phyloP scores from a whole-genome alignment of 495 filamentous ascomycete genomes.

The Ascodesmis nigricans region DNA sequence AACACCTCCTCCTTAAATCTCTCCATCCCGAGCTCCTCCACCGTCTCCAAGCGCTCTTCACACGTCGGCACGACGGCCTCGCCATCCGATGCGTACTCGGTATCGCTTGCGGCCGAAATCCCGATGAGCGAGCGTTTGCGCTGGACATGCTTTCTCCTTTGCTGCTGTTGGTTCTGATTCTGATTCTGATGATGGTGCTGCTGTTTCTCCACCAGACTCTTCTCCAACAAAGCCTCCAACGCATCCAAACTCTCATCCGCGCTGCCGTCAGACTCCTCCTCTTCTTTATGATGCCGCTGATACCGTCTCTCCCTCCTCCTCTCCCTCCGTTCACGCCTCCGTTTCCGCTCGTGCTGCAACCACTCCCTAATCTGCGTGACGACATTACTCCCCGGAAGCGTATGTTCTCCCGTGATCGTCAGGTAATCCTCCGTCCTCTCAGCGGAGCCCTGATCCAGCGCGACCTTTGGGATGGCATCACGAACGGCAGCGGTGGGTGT shows the following conservation, averaged over 20 bases:
- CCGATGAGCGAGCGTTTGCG: neutral
- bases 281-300: neutral
- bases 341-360: constrained; percentile 1
- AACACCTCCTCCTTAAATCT: constrained; percentile 78
- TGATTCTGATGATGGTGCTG: neutral
- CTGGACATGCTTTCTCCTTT: neutral
- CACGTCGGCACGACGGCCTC: constrained; percentile 17
- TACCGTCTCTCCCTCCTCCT: neutral
- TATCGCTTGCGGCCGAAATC: constrained; percentile 5
- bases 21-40: constrained; percentile 17
- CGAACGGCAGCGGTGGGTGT: neutral
- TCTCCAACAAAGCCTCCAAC: neutral
- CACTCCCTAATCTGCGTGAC: neutral
- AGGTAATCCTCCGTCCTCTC: too few relatives aligned
- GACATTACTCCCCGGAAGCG: neutral
- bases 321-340: neutral
- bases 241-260: constrained; percentile 1
- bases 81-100: constrained; percentile 18
- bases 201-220: neutral
- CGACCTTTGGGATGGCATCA: neutral
- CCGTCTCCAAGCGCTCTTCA: constrained; percentile 15
- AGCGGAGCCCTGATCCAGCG: too few relatives aligned
- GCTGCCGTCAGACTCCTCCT: neutral
- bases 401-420: neutral
- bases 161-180: neutral